Evolutionary conservation across 1,139 yeast species (phyloP), one percentile per base, ranked within the genome.

Genomic region (Schwanniomyces etchellsii): DNA sequence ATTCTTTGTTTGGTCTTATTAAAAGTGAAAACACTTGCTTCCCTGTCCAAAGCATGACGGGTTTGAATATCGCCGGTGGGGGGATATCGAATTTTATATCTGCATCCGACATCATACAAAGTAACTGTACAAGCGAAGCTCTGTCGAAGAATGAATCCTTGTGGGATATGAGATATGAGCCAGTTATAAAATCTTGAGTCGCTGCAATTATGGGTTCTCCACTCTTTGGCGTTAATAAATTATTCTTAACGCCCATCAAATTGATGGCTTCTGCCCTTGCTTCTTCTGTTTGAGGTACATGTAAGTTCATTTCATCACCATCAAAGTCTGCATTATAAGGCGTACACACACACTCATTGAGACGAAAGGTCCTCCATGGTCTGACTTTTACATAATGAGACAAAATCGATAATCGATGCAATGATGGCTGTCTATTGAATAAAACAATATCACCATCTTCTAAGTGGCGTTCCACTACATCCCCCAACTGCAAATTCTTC

Each of bases 181-280:
- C 98, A 4, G 97, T 89, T 45, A 93, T 91, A 65, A 93, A 93
- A 75, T 93, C 99, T 65, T 93, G 99, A 2, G 98, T 93, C 5
- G 99, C 99, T 2, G 98, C 98, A 70, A 93, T 91, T 49, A 93
- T 93, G 1, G 99, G 99, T 50, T 93, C 98, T 47, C 99, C 99
- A 20, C 95, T 85, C 52, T 89, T 86, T 6, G 99, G 99, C 1
- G 98, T 91, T 43, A 91, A 71, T 40, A 93, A 67, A 52, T 93
- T 93, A 50, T 89, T 83, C 50, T 93, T 93, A 27, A 93, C 98
- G 31, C 98, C 98, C 99, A 93, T 93, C 47, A 93, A 70, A 48
- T 85, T 85, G 56, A 91, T 86, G 12, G 98, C 98, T 59, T 93
- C 98, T 0, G 98, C 95, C 44, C 98, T 70, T 1, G 98, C 98